Evolutionary conservation across 768 basidiomycete species (phyloP), one percentile per base, ranked within the genome.

Genomic region (Hydnum rufescens): DNA sequence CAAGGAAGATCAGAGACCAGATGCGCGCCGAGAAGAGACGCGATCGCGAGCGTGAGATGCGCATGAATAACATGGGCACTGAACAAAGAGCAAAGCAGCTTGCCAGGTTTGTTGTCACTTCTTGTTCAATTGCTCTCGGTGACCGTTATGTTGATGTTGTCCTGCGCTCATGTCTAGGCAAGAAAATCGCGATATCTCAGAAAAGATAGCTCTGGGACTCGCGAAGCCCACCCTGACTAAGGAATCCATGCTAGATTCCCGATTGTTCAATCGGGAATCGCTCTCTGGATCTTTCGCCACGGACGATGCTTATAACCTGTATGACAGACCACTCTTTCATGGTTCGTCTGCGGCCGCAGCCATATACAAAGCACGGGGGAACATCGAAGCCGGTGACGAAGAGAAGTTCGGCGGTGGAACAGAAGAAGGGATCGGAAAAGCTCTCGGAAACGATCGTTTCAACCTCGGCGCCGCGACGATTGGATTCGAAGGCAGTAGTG

Each of bases 51-150:
- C 78, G 92, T 34, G 93, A 99, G 67, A 77, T 99, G 85, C 74
- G 95, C 55, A 93, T 97, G 90, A 89, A 75, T 66, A 95, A 97
- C 62, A 99, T 99, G 95, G 95, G 95, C 25, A 76, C 82, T 28
- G 95, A 97, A 66, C 87, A 90, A 62, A 75, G 95, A 16, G 90
- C 95, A 34, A 96, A 95, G 70, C 79, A 86, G 74, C 71, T 97
- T 55, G 90, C 93, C 22, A 78, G 85, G 70, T 70, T 54, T 52
- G 67, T 64, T 42, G 13, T 39, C 34, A 5, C 19, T 3, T 32
- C 2, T n/a, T 53, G 28, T 30, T 32, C 5, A 30, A 16, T 49
- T 46, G n/a, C n/a, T n/a, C n/a, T n/a, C n/a, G 22, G 30, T 48
- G 19, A 44, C 23, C 23, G 13, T 48, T 54, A 30, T n/a, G 5